These are phyloP conservation scores for Chalciporus chontae DNA, from an alignment of 768 basidiomycete genomes.

Conservation along the genomic window DNA sequence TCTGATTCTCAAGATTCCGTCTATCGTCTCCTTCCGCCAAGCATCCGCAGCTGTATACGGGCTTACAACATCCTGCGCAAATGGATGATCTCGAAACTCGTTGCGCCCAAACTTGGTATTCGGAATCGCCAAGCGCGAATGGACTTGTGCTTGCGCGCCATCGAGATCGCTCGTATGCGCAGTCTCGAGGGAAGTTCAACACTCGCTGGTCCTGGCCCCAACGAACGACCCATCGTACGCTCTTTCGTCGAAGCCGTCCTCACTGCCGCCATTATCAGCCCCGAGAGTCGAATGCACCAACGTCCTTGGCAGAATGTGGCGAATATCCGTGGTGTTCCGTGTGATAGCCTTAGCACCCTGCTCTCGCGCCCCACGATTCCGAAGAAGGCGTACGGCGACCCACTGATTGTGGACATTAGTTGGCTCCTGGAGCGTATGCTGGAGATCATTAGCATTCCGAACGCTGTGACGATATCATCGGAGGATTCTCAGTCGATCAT, in stretches of 20 bases:
- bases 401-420: conserved; percentile 70
- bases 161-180: conserved; percentile 70
- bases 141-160: conserved; percentile 65
- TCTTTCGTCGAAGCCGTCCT: conserved; percentile 80
- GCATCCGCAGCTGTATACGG: conserved; percentile 71
- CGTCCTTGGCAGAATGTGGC: conserved; percentile 80
- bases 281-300: conserved; percentile 73
- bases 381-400: conserved; percentile 42
- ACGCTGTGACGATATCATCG: conserved; percentile 55
- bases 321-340: conserved; percentile 52
- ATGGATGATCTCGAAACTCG: conserved; percentile 72
- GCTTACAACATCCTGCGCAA: conserved; percentile 75
- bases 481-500: conserved; percentile 59
- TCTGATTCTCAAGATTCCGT: conserved; percentile 68
- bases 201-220: conserved; percentile 37
- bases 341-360: conserved; percentile 58
- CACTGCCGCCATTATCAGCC: conserved; percentile 71
- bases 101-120: conserved; percentile 60
- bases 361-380: conserved; percentile 50
- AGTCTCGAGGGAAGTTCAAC: conserved; percentile 40
- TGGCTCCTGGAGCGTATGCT: conserved; percentile 82
- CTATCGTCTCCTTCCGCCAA: conserved; percentile 72
- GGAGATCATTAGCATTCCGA: conserved; percentile 73
- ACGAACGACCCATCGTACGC: conserved; percentile 63
- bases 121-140: conserved; percentile 66